These are phyloP conservation scores for Naematelia aurantialba DNA, from an alignment of 768 basidiomycete genomes.

Conservation along the genomic window DNA sequence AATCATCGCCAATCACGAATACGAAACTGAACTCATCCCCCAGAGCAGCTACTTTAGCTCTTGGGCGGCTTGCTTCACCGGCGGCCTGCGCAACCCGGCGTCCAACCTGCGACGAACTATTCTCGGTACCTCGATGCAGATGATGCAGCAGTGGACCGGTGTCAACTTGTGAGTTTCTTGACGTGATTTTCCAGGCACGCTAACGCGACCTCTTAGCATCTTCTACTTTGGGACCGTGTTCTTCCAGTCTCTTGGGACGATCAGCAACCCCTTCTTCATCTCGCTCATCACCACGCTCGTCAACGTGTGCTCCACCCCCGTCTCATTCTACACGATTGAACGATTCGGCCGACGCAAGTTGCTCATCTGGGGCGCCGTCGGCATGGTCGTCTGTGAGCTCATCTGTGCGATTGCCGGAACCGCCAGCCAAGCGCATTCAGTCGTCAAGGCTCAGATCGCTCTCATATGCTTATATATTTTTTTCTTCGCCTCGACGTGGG, in stretches of 20 bases:
- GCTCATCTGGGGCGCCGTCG: slow-evolving; percentile 68
- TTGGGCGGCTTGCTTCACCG: slow-evolving; percentile 40
- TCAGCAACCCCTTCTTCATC: slow-evolving; percentile 36
- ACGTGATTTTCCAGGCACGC: neutral
- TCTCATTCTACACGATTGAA: slow-evolving; percentile 76
- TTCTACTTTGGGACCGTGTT: slow-evolving; percentile 61
- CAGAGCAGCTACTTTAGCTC: slow-evolving; percentile 23
- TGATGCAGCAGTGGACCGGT: slow-evolving; percentile 47
- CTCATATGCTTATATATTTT: slow-evolving; percentile 46
- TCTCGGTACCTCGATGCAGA: slow-evolving; percentile 40
- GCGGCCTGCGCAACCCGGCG: slow-evolving; percentile 32
- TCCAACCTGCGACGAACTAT: slow-evolving; percentile 43
- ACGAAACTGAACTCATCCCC: slow-evolving; percentile 38
- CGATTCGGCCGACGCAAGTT: slow-evolving; percentile 72
- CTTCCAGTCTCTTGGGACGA: slow-evolving; percentile 59
- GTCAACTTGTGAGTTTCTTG: slow-evolving; percentile 19
- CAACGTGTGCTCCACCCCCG: slow-evolving; percentile 63
- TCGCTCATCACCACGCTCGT: slow-evolving; percentile 47
- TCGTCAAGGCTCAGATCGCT: slow-evolving; percentile 38
- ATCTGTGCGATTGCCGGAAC: slow-evolving; percentile 61
- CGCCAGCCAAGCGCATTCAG: slow-evolving; percentile 22
- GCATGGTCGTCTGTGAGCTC: slow-evolving; percentile 80
- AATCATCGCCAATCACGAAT: slow-evolving; percentile 47
- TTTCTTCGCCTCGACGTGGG: slow-evolving; percentile 45
- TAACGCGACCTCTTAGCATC: slow-evolving; percentile 10